A percentile compares a stretch with the other conserved stretches of the same genome.
phyloP scores from a whole-genome alignment of 441 rosid genomes.

The Pelargonium myrrhifolium region DNA sequence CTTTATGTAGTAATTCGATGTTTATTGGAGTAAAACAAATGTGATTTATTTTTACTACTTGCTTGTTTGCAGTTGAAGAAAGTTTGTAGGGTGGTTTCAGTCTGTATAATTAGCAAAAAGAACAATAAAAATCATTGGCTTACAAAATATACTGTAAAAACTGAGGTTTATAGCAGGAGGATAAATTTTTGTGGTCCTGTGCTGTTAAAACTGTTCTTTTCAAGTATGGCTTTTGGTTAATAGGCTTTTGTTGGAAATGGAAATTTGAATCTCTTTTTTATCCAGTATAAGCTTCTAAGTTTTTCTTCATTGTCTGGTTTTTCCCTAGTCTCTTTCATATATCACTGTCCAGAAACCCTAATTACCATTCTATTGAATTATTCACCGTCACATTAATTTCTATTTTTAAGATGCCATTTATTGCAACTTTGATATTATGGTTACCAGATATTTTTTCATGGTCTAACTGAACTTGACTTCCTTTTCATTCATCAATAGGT shows the following conservation, averaged over 20 bases:
- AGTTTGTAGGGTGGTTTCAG: constrained; percentile 16
- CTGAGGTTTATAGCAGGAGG: constrained; percentile 15
- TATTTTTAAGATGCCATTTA: constrained; percentile 27
- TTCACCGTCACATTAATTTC: constrained; percentile 32
- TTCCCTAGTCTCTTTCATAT: constrained; percentile 34
- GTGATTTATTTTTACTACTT: neutral
- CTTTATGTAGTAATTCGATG: neutral
- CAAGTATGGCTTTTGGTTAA: constrained; percentile 41
- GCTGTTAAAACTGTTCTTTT: constrained; percentile 56
- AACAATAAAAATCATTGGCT: constrained; percentile 22
- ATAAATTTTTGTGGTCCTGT: constrained; percentile 37
- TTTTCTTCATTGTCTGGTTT: constrained; percentile 38
- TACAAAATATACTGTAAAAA: constrained; percentile 23
- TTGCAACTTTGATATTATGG: constrained; percentile 33
- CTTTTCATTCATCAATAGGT: constrained; percentile 40
- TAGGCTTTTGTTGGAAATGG: constrained; percentile 38
- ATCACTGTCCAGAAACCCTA: constrained; percentile 36
- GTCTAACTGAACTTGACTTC: constrained; percentile 41
- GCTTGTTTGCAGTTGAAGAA: constrained; percentile 11
- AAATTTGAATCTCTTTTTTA: constrained; percentile 28
- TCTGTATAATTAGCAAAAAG: constrained; percentile 22
- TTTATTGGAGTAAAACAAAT: neutral
- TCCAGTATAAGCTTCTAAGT: constrained; percentile 31
- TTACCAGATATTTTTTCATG: constrained; percentile 50
- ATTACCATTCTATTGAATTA: constrained; percentile 28